Conservation (phyloP, 805 yeast species). For the Starmera caribaea region DNA sequence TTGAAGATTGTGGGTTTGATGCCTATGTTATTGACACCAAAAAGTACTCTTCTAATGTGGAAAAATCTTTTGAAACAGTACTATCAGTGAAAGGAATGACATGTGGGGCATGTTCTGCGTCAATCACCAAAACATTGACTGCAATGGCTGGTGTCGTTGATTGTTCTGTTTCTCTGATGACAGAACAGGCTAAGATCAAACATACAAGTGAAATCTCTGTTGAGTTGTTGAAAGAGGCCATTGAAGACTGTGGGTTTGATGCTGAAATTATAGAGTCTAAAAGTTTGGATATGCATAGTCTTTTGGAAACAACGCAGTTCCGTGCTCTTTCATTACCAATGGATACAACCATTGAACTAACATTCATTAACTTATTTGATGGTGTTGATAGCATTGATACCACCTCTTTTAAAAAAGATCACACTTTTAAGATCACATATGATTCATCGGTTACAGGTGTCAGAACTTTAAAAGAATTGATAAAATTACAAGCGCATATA, state of each 20-base stretch:
- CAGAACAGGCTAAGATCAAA: conserved; percentile 57
- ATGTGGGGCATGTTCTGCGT: conserved; percentile 72
- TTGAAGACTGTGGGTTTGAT: conserved; percentile 75
- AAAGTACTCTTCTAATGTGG: background rate
- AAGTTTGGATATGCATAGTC: background rate
- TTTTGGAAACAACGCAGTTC: background rate
- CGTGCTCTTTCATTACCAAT: background rate
- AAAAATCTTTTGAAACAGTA: conserved; percentile 5
- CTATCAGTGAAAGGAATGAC: conserved; percentile 64
- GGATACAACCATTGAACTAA: background rate
- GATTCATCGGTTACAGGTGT: conserved; percentile 47
- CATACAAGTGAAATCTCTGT: conserved; percentile 29
- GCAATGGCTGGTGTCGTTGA: conserved; percentile 37
- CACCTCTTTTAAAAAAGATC: background rate
- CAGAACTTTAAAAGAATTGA: conserved; percentile 45
- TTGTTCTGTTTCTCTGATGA: conserved; percentile 62
- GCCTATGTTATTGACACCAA: background rate
- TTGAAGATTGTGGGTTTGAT: conserved; percentile 64
- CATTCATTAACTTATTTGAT: background rate
- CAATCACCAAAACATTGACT: conserved; percentile 51
- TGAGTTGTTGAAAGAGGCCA: conserved; percentile 32
- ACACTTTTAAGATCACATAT: conserved; percentile 21
- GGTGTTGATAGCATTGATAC: background rate
- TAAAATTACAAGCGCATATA: conserved; percentile 40
- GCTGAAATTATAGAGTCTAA: conserved; percentile 23